Base-by-base conservation (phyloP, 2,329 filamentous ascomycete genomes). In the Lachnellula subtilissima region DNA sequence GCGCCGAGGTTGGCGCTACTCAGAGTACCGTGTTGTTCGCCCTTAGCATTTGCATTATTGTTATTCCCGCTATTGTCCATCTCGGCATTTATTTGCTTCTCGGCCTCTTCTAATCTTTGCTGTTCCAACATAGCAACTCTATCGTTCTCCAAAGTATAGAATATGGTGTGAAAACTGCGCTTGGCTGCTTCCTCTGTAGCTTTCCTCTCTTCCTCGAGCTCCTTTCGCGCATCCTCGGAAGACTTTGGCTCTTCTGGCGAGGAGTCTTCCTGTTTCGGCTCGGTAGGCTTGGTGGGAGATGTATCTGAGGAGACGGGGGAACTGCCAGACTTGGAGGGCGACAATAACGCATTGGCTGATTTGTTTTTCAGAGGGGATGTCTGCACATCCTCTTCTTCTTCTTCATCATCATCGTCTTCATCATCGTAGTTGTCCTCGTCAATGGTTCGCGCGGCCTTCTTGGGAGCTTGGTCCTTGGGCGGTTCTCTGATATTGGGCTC, bases 61-160 rank as follows among this genome's bases (percentile, higher is more conserved):
- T 74, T 74, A 56, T 78, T 78, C 49, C 74, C 80, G 53, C 81
- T 82, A 67, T 85, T 81, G 55, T 92, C 91, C 80, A 96, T 94
- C 74, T 99, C 94, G 14, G 92, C 92, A 72, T 97, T 93, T 9
- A 97, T 87, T 71, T 96, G 91, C 70, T 95, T 88, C 71, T 99
- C 94, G 1, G 95, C 91, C 71, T 97, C 94, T 69, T 99, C 94
- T 25, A 99, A 81, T 72, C 93, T 91, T 72, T 97, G 91, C 73
- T 99, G 94, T 72, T 99, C 94, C 55, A 97, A 75, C 94, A 99
- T 97, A 49, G 94, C 94, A 66, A 93, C 91, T 54, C 90, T 84
- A 70, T 99, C 94, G 70, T 93, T 94, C 73, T 99, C 94, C 35
- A 97, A 79, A 1, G 94, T 97, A 72, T 96, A 93, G 73, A 97